Conservation (phyloP, 1,284 basidiomycete species). For the Veloboletus limbatus region DNA sequence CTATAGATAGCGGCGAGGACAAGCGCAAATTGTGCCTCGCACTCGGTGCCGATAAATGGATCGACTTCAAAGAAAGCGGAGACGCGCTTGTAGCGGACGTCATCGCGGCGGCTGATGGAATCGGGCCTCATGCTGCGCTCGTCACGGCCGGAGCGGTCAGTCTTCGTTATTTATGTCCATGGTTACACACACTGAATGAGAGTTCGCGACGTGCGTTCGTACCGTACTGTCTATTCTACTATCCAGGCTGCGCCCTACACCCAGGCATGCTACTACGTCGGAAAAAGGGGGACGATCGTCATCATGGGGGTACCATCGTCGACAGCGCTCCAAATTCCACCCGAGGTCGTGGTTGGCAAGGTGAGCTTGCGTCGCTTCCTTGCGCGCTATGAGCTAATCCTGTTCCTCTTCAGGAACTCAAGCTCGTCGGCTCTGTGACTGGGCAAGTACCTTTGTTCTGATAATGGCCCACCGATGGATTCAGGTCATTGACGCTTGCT, state of each 20-base stretch:
- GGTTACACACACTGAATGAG: too few relatives aligned
- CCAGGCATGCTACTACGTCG: conserved; percentile 63
- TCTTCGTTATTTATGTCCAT: too few relatives aligned
- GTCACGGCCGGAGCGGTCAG: conserved; percentile 48
- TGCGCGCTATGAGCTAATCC: neutral
- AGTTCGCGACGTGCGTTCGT: too few relatives aligned
- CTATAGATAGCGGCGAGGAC: conserved; percentile 58
- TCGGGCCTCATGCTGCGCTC: conserved; percentile 66
- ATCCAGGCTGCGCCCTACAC: conserved; percentile 52
- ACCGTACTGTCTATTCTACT: neutral
- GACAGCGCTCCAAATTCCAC: conserved; percentile 42
- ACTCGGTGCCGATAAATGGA: conserved; percentile 67
- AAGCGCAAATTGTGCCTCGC: conserved; percentile 58
- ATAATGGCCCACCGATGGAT: too few relatives aligned
- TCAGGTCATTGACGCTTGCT: neutral
- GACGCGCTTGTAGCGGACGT: conserved; percentile 49
- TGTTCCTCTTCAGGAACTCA: conserved; percentile 40
- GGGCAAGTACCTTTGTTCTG: conserved; percentile 39
- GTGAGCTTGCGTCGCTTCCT: too few relatives aligned
- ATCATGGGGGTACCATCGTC: conserved; percentile 54
- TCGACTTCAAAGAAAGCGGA: conserved; percentile 63
- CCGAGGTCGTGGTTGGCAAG: conserved; percentile 58
- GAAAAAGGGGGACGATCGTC: conserved; percentile 55
- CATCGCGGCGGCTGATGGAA: conserved; percentile 54
- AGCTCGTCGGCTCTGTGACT: conserved; percentile 58